A percentile compares a stretch with the other conserved stretches of the same genome.
phyloP scores from a whole-genome alignment of 2,329 filamentous ascomycete genomes.

The Beauveria sp. region DNA sequence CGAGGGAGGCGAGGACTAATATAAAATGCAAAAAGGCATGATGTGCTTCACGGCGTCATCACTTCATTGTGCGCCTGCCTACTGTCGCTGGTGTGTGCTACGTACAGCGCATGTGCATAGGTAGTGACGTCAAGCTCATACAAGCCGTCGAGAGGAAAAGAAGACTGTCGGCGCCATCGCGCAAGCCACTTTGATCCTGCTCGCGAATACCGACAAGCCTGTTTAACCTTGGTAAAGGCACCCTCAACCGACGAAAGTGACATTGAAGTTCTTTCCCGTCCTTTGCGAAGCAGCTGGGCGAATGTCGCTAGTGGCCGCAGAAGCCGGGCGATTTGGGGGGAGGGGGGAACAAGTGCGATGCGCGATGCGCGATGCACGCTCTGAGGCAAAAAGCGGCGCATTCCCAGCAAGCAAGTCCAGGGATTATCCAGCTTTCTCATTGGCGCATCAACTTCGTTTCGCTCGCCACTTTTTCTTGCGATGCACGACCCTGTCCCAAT shows the following conservation, averaged over 20 bases:
- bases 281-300: neutral
- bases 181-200: neutral
- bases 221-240: neutral
- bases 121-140: slow-evolving; percentile 1
- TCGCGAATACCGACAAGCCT: slow-evolving; percentile 6
- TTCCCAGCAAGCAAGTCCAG: neutral
- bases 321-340: neutral
- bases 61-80: neutral
- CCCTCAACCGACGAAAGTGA: neutral
- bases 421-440: neutral
- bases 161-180: neutral
- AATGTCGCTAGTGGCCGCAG: neutral
- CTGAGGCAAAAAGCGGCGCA: neutral
- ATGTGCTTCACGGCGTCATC: slow-evolving; percentile 3
- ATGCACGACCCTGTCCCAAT: neutral
- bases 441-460: neutral
- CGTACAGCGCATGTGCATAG: neutral
- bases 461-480: neutral
- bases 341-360: neutral
- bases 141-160: neutral
- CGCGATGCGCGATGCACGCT: neutral
- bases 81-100: neutral
- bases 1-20: neutral
- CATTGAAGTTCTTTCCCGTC: neutral
- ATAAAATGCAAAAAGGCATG: neutral